These are phyloP conservation scores for Thuidium tamariscinum DNA, from an alignment of 225 moss, liverwort and hornwort genomes.

Conservation along the genomic window DNA sequence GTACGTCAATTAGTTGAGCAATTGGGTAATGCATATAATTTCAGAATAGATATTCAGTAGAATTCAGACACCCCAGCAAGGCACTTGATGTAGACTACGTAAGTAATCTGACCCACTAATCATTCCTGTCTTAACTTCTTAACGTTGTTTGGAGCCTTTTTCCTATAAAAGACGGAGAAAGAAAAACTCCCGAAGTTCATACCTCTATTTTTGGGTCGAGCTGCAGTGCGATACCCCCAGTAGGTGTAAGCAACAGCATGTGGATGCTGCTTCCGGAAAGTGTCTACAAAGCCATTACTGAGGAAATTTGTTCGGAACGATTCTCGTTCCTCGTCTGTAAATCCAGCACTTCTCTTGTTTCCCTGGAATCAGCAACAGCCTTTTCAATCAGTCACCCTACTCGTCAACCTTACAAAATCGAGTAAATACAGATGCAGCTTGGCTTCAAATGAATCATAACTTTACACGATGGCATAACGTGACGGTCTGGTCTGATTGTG, in stretches of 20 bases:
- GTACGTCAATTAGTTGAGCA: not conserved
- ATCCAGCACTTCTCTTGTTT: constrained; percentile 75
- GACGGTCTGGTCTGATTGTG: not conserved
- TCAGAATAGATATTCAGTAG: not conserved
- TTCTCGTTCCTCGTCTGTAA: constrained; percentile 69
- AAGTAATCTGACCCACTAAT: not conserved
- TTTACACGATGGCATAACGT: not conserved
- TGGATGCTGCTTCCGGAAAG: constrained; percentile 79
- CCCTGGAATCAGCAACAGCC: constrained; percentile 29
- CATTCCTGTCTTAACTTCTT: not conserved
- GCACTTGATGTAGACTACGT: not conserved
- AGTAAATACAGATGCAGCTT: not conserved
- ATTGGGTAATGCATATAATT: not conserved
- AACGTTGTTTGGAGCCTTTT: not conserved
- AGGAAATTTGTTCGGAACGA: constrained; percentile 73
- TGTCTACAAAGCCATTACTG: constrained; percentile 75
- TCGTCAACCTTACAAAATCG: not conserved
- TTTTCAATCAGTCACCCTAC: not conserved
- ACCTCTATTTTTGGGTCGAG: constrained; percentile 80
- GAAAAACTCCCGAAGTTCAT: not conserved
- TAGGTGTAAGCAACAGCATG: constrained; percentile 78
- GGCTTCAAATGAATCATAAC: not conserved
- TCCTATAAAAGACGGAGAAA: not conserved
- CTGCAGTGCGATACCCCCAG: constrained; percentile 79
- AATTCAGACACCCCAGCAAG: not conserved